Conservation (phyloP, 495 filamentous ascomycete genomes). For the Jackrogersella minutella region DNA sequence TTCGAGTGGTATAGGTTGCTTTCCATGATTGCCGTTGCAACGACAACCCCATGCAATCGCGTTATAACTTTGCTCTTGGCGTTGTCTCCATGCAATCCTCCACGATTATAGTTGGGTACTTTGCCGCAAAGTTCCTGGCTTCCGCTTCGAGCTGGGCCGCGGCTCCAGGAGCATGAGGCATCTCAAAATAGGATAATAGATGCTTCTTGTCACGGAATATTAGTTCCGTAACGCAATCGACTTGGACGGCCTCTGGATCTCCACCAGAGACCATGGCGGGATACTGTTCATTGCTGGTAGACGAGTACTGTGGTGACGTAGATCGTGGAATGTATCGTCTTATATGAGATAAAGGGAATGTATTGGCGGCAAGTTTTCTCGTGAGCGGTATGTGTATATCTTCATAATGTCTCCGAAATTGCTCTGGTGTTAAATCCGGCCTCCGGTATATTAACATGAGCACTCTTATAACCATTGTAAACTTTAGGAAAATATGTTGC, state of each 20-base stretch:
- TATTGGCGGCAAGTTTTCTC: constrained; percentile 31
- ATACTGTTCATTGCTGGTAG: neutral
- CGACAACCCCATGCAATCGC: neutral
- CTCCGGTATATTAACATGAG: constrained; percentile 41
- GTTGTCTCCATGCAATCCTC: constrained; percentile 13
- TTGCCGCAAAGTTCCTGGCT: constrained; percentile 14
- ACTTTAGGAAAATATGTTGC: neutral
- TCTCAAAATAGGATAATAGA: constrained; percentile 20
- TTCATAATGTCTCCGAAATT: constrained; percentile 47
- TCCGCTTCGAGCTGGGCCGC: constrained; percentile 18
- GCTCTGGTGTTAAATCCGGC: constrained; percentile 33
- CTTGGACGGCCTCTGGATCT: constrained; percentile 5
- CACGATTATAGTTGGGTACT: constrained; percentile 14
- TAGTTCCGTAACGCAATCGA: constrained; percentile 24
- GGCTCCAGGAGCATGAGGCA: constrained; percentile 19
- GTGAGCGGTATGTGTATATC: constrained; percentile 44
- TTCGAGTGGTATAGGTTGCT: neutral
- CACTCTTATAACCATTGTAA: constrained; percentile 13
- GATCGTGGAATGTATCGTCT: constrained; percentile 43
- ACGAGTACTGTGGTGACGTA: neutral
- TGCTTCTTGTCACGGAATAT: constrained; percentile 22
- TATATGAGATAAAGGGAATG: constrained; percentile 41
- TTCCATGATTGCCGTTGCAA: neutral
- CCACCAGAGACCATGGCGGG: constrained; percentile 12
- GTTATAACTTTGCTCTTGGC: constrained; percentile 1